These are phyloP conservation scores for Aspergillus diversus DNA, from an alignment of 495 filamentous ascomycete species.

Conservation along the genomic window DNA sequence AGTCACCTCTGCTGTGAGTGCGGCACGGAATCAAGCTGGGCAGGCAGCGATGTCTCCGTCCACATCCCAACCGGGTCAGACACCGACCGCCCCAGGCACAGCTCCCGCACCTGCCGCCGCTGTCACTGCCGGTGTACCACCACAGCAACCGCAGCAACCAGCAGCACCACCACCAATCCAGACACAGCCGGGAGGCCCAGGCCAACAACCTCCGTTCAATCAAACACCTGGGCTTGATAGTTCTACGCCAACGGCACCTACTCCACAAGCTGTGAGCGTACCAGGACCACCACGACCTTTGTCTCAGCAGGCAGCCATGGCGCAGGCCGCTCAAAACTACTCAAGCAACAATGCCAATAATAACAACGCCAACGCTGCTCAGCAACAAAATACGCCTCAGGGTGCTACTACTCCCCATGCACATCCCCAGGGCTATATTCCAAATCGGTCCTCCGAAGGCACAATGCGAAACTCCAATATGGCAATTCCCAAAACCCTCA, in stretches of 20 bases:
- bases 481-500: constrained; percentile 80
- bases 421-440: constrained; percentile 56
- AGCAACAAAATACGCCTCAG: constrained; percentile 40
- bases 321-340: constrained; percentile 62
- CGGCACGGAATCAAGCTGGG: constrained; percentile 51
- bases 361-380: constrained; percentile 40
- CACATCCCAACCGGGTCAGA: constrained; percentile 41
- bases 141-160: constrained; percentile 50
- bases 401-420: constrained; percentile 44
- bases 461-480: constrained; percentile 58
- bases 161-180: constrained; percentile 34
- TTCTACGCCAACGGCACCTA: constrained; percentile 45
- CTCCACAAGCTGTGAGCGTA: constrained; percentile 47
- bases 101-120: constrained; percentile 23
- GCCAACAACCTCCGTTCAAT: constrained; percentile 43
- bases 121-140: constrained; percentile 42
- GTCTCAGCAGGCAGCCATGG: constrained; percentile 65
- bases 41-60: constrained; percentile 45
- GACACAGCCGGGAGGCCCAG: constrained; percentile 39
- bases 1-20: constrained; percentile 57
- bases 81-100: constrained; percentile 41
- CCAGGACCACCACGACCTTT: constrained; percentile 60
- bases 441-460: constrained; percentile 52
- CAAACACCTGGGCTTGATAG: constrained; percentile 40
- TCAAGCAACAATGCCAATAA: constrained; percentile 41